These are phyloP conservation scores for Oryza nivara DNA, from an alignment of 176 grass and related monocot genomes.

Conservation along the genomic window DNA sequence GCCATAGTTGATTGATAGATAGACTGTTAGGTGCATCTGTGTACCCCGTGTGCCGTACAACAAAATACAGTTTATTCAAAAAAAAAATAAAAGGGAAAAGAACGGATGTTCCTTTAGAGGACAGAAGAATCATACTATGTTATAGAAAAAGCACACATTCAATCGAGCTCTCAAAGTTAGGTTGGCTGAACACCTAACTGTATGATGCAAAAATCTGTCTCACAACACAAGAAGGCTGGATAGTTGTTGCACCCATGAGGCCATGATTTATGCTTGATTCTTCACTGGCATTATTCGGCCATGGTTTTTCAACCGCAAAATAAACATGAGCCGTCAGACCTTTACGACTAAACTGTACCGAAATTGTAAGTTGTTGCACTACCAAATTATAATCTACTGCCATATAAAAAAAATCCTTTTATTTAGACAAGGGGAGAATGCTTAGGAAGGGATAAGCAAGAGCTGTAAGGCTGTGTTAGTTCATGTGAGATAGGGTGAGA, in stretches of 20 bases:
- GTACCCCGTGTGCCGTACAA: not conserved
- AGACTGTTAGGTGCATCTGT: not conserved
- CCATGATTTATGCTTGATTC: not conserved
- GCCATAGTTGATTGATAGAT: conserved; percentile 11
- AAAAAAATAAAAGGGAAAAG: not conserved
- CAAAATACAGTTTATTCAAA: not conserved
- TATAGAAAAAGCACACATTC: not conserved
- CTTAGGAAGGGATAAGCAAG: not conserved
- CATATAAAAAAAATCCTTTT: not conserved
- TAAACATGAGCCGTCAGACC: not conserved
- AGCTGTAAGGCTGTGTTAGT: not conserved
- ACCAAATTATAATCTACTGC: not conserved
- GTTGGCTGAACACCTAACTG: not conserved
- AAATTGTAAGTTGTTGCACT: too few species aligned
- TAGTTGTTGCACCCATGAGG: not conserved
- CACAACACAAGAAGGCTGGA: not conserved
- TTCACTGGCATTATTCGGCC: not conserved
- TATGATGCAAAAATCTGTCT: not conserved
- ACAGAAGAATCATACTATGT: not conserved
- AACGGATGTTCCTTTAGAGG: not conserved
- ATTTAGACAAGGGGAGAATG: not conserved
- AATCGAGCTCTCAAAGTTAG: not conserved
- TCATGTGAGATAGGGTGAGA: too few species aligned
- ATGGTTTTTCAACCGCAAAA: not conserved
- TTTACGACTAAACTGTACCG: not conserved